Base-by-base conservation (phyloP, 331 rosid genomes). In the Malus hybrid region DNA sequence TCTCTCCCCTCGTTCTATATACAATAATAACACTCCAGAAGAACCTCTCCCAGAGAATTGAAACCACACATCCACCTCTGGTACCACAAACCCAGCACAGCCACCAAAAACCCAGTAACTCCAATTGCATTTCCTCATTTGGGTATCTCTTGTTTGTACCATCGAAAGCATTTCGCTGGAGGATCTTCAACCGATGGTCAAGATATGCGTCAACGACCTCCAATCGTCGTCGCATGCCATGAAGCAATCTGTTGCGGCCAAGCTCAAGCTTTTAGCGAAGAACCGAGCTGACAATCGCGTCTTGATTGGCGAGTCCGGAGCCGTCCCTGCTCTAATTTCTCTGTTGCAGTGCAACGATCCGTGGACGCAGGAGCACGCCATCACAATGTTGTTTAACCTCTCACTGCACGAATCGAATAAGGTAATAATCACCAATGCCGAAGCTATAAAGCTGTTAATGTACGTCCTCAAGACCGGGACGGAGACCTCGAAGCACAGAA, bases 101-200 rank as follows among this genome's bases (percentile, higher is more conserved):
- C 20, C 20, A 16, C 24, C 24, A 24, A 24, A 24, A 54, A 54
- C 18, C 59, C 59, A 2, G 19, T 14, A 52, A 18, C 59, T 50
- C 48, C 48, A 42, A 0, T 12, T 42, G 48, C 48, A 6, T 42
- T 42, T 42, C 9, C 48, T 42, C 48, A 42, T 24, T 1, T 24
- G 24, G 24, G 24, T 24, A 42, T 24, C 24, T 24, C 24, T 24
- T 24, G 24, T 24, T 24, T 24, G 24, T 24, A 24, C 24, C 19
- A 90, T 94, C 63, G 99, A 94, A 87, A 94, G 96, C 74, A 94
- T 94, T 50, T 94, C 97, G 80, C 97, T 97, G 64, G 99, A 94
- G 85, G 99, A 94, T 94, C 97, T 94, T 39, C 97, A 85, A 34
- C 99, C 99, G 71, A 90, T 97, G 55, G 99, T 94, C 72, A 94